Evolutionary conservation across 495 filamentous ascomycete species (phyloP).

Genomic region (Penicillium antarcticum): DNA sequence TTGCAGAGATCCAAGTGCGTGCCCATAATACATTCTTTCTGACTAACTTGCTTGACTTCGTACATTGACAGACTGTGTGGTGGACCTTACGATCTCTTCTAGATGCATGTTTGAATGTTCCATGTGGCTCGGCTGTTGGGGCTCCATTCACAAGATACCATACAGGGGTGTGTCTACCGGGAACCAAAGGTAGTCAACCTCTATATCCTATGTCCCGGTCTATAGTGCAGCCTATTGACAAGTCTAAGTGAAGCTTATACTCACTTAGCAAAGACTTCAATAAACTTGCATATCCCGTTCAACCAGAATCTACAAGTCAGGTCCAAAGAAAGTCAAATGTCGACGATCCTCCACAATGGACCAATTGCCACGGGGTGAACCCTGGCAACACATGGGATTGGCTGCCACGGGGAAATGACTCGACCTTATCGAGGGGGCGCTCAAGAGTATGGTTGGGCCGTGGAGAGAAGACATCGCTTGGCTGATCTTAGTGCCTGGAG

Average conservation of each 20-base stretch:
- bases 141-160: no score
- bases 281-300: background rate
- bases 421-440: conserved; percentile 25
- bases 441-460: conserved; percentile 27
- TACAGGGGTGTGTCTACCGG: no score
- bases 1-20: conserved; percentile 31
- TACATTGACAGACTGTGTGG: no score
- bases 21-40: conserved; percentile 9
- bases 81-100: background rate
- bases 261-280: no score
- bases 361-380: conserved; percentile 20
- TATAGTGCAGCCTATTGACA: no score
- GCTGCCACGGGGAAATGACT: conserved; percentile 16
- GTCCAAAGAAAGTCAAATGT: conserved; percentile 26
- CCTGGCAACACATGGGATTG: conserved; percentile 16
- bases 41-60: no score
- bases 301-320: background rate
- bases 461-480: conserved; percentile 16
- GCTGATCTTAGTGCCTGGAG: conserved; percentile 12
- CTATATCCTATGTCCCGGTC: no score
- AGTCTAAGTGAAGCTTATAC: no score
- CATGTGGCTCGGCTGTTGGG: no score
- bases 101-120: no score
- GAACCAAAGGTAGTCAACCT: no score
- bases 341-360: conserved; percentile 23